Evolutionary conservation across 2,329 filamentous ascomycete species (phyloP), one percentile per base, ranked within the genome.

Genomic region (Fusarium sp.): DNA sequence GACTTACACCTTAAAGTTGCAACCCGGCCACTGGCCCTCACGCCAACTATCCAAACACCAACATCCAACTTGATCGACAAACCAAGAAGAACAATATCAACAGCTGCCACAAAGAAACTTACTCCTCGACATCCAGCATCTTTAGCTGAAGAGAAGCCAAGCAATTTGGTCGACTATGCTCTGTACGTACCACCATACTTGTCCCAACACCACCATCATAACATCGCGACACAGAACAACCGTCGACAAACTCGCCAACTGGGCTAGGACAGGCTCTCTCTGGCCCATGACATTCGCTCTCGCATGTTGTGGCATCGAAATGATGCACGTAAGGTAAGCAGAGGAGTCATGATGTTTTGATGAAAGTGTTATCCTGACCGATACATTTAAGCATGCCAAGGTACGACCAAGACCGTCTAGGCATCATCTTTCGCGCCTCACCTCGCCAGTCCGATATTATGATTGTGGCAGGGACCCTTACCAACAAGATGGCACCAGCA

Each of bases 401-500:
- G 18, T 90, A 90, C 80, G 88, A 90, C 64, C 87, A 90, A 71
- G 88, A 90, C 77, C 84, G 88, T 20, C 80, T 90, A 18, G 88
- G 88, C 48, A 90, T 90, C 67, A 90, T 91, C 75, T 91, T 91
- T 80, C 86, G 89, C 56, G 89, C 88, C 22, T 90, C 88, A 0
- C 89, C 89, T 0, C 84, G 88, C 47, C 89, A 91, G 72, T 83
- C 87, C 20, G 88, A 91, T 74, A 86, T 90, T 18, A 89, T 91
- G 87, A 89, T 91, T 56, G 88, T 91, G 1, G 88, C 89, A 3
- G 89, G 89, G 22, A 91, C 89, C 3, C 81, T 91, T 25, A 89
- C 87, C 18, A 91, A 91, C 78, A 91, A 91, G 77, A 91, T 91
- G 88, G 88, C 87, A 0, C 86, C 88, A 0, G 89, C 89, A 5